Percentiles rank a stretch among this genome's conserved stretches.
These are phyloP conservation scores for Fusarium hostae DNA, from an alignment of 2,329 filamentous ascomycete genomes.

Conservation along the genomic window DNA sequence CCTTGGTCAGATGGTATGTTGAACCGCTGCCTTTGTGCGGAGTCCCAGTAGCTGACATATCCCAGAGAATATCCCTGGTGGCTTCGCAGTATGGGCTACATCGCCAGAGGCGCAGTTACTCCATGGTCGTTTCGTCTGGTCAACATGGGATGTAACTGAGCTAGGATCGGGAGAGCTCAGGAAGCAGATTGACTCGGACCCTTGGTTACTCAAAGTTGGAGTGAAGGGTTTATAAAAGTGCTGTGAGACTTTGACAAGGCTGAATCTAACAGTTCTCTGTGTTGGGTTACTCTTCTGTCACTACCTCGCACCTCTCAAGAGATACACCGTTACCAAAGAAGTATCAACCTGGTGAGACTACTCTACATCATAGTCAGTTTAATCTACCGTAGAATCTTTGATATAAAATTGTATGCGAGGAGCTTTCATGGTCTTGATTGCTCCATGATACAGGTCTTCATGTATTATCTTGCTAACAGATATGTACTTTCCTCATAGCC, in stretches of 20 bases:
- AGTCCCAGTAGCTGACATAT: not conserved
- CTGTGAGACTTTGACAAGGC: accelerated
- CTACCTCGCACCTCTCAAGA: too few relatives aligned
- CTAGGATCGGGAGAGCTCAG: constrained; percentile 39
- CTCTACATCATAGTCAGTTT: too few relatives aligned
- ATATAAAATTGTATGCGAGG: too few relatives aligned
- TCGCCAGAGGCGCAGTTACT: constrained; percentile 58
- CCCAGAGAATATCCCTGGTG: constrained; percentile 52
- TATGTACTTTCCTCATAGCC: too few relatives aligned
- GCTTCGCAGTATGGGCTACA: constrained; percentile 55
- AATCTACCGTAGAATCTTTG: too few relatives aligned
- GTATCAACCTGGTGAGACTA: too few relatives aligned
- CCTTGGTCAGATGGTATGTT: constrained; percentile 37
- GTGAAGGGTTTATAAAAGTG: constrained; percentile 27
- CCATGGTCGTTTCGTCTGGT: constrained; percentile 59
- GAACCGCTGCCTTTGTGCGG: accelerated
- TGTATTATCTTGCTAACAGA: too few relatives aligned
- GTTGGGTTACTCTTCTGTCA: too few relatives aligned
- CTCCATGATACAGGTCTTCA: too few relatives aligned
- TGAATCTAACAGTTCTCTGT: too few relatives aligned
- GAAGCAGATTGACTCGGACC: constrained; percentile 20
- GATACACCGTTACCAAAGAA: too few relatives aligned
- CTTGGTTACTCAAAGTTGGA: constrained; percentile 41
- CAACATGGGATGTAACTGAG: constrained; percentile 63
- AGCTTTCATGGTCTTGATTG: too few relatives aligned